phyloP scores from a whole-genome alignment of 805 yeast species.

The Debaryomyces prosopidis region DNA sequence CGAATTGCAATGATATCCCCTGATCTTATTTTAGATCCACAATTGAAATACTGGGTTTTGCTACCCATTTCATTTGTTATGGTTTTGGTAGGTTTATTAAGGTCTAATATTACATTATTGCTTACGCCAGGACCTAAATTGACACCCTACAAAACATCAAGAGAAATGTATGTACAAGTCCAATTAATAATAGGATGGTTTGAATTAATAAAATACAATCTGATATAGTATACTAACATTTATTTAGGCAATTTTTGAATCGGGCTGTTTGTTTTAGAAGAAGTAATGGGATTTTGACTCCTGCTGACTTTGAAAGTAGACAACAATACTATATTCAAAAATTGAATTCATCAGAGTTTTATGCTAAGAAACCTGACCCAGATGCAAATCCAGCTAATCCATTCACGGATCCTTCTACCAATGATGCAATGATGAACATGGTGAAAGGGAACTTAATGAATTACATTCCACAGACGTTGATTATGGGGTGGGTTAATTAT shows the following conservation, averaged over 20 bases:
- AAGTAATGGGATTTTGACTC: conserved; percentile 53
- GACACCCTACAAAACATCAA: conserved; percentile 47
- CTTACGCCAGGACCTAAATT: conserved; percentile 60
- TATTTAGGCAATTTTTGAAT: conserved; percentile 51
- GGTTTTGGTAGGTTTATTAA: conserved; percentile 80
- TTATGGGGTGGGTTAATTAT: conserved; percentile 95
- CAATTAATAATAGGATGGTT: neutral
- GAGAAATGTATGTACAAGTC: conserved; percentile 28
- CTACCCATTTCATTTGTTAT: conserved; percentile 87
- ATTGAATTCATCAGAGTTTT: conserved; percentile 54
- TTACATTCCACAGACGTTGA: conserved; percentile 86
- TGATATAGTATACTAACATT: conserved; percentile 8
- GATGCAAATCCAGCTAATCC: conserved; percentile 54
- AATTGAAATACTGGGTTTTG: conserved; percentile 84
- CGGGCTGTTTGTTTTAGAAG: conserved; percentile 58
- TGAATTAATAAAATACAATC: neutral
- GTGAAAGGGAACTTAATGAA: conserved; percentile 80
- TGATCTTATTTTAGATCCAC: conserved; percentile 67
- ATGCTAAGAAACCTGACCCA: conserved; percentile 47
- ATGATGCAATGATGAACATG: conserved; percentile 74
- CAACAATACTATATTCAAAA: conserved; percentile 47
- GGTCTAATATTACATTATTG: conserved; percentile 66
- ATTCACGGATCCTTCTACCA: conserved; percentile 65
- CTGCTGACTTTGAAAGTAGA: conserved; percentile 53
- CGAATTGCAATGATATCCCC: conserved; percentile 11